A percentile compares a stretch with the other conserved stretches of the same genome.
phyloP scores from a whole-genome alignment of 192 early-diverging fungal genomes.

The Coemansia sp. region DNA sequence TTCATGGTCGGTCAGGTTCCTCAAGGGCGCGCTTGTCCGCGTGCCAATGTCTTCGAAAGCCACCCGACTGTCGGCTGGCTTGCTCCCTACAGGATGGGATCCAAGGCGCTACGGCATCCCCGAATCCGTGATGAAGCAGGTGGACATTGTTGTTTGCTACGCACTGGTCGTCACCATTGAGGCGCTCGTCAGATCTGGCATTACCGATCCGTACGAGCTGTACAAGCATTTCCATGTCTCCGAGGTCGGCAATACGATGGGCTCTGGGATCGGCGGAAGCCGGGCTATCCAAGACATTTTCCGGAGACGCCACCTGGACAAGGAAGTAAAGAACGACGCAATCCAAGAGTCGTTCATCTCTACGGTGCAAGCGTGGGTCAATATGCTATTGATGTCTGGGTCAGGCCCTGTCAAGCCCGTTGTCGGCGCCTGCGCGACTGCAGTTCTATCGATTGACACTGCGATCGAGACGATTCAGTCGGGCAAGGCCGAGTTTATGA shows the following conservation, averaged over 20 bases:
- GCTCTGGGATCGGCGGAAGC: conserved; percentile 90
- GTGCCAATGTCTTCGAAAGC: conserved; percentile 92
- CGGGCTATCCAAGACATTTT: conserved; percentile 75
- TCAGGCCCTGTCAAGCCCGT: conserved; percentile 77
- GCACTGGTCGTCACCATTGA: conserved; percentile 89
- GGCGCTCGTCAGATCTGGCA: conserved; percentile 85
- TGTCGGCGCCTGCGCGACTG: conserved; percentile 89
- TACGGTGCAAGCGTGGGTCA: conserved; percentile 93
- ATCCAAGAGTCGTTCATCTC: conserved; percentile 83
- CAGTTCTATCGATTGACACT: conserved; percentile 85
- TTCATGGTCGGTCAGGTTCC: conserved; percentile 75
- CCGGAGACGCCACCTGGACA: conserved; percentile 75
- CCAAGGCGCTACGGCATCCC: conserved; percentile 90
- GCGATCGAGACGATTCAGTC: conserved; percentile 82
- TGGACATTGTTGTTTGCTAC: conserved; percentile 88
- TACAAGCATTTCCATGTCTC: conserved; percentile 95
- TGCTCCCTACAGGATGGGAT: conserved; percentile 92
- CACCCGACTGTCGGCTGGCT: conserved; percentile 78
- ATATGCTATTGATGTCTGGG: conserved; percentile 86
- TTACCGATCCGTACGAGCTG: conserved; percentile 97
- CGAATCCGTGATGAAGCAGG: conserved; percentile 87
- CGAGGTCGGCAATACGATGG: conserved; percentile 88
- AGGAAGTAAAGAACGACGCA: neutral
- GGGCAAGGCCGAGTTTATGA: conserved; percentile 87
- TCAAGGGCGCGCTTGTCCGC: conserved; percentile 85